Conservation (phyloP, 192 early-diverging fungal genomes). For the Dispira parvispora region DNA sequence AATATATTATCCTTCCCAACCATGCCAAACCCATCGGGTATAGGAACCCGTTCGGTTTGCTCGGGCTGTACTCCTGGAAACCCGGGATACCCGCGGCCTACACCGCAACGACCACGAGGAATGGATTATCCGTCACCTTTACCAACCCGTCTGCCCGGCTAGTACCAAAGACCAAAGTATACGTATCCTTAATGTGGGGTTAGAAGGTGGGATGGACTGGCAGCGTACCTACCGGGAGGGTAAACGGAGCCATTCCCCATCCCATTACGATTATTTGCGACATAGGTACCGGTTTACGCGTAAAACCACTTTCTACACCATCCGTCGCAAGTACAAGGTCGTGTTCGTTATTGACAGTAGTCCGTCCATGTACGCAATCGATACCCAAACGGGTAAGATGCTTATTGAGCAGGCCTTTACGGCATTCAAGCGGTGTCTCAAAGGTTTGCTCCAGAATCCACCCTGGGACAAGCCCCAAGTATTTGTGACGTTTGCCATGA, state of each 20-base stretch:
- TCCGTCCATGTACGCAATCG: constrained; percentile 34
- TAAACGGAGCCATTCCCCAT: too few relatives aligned
- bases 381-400: constrained; percentile 23
- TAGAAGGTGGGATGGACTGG: not conserved
- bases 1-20: too few relatives aligned
- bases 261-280: not conserved
- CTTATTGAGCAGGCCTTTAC: constrained; percentile 26
- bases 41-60: not conserved
- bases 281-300: constrained; percentile 28
- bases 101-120: constrained; percentile 6
- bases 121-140: constrained; percentile 10
- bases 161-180: not conserved
- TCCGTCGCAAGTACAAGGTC: constrained; percentile 25
- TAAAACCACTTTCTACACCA: constrained; percentile 26
- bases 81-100: not conserved
- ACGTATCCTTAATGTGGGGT: constrained; percentile 2
- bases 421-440: constrained; percentile 30
- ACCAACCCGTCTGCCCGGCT: constrained; percentile 2
- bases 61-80: constrained; percentile 7
- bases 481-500: not conserved
- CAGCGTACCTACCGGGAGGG: not conserved
- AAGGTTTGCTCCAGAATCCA: constrained; percentile 27
- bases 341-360: constrained; percentile 32
- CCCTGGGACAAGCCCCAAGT: constrained; percentile 4
- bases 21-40: too few relatives aligned